Conservation (phyloP, 1,284 basidiomycete species). For the Chondrostereum purpureum region DNA sequence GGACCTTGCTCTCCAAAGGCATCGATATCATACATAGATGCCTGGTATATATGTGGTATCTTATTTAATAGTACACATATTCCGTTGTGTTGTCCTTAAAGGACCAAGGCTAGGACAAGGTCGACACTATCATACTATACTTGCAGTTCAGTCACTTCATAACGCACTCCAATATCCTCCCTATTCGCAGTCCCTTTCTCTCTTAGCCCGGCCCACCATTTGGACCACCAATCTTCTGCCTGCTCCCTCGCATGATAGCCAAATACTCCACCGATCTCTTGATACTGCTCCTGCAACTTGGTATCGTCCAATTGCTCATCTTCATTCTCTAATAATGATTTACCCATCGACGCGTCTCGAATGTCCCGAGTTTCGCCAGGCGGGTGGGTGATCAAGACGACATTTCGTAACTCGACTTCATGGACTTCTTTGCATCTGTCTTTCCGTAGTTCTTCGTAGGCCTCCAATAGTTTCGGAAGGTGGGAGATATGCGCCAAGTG, state of each 20-base stretch:
- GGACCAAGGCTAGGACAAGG: too few relatives aligned
- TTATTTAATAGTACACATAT: too few relatives aligned
- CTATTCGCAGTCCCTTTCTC: too few relatives aligned
- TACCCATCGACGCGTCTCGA: slow-evolving; percentile 31
- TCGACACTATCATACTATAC: too few relatives aligned
- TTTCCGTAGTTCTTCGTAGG: slow-evolving; percentile 39
- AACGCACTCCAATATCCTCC: too few relatives aligned
- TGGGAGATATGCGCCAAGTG: slow-evolving; percentile 33
- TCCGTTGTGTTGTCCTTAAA: too few relatives aligned
- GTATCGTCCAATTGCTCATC: slow-evolving; percentile 22
- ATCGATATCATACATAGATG: too few relatives aligned
- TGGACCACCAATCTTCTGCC: slow-evolving; percentile 41
- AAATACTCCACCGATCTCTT: slow-evolving; percentile 36
- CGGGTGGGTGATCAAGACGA: slow-evolving; percentile 28
- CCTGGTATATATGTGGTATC: too few relatives aligned
- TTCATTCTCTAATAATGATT: slow-evolving; percentile 16
- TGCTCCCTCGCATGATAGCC: slow-evolving; percentile 37
- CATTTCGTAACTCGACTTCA: slow-evolving; percentile 29
- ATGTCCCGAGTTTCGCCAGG: slow-evolving; percentile 31
- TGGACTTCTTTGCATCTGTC: slow-evolving; percentile 30
- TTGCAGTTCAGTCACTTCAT: too few relatives aligned
- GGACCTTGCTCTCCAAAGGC: too few relatives aligned
- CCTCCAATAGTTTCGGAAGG: slow-evolving; percentile 34
- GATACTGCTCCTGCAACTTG: slow-evolving; percentile 31
- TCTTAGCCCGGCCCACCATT: too few relatives aligned